Conservation (phyloP, 2,329 filamentous ascomycete genomes). For the Elsinoe necatrix region DNA sequence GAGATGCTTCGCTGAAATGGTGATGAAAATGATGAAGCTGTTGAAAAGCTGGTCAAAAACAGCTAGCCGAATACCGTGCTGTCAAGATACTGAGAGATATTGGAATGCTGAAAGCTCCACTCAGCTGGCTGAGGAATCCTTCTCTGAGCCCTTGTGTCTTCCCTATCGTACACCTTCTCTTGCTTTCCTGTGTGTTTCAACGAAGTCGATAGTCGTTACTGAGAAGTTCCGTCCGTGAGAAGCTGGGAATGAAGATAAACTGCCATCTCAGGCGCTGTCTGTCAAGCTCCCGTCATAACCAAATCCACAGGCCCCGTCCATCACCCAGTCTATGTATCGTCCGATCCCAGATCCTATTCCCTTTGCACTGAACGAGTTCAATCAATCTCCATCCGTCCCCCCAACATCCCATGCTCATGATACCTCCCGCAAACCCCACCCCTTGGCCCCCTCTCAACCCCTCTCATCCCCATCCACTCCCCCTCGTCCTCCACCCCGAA, state of each 20-base stretch:
- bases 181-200: background rate
- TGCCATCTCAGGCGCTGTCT: background rate
- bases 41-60: background rate
- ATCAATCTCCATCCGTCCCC: background rate
- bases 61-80: background rate
- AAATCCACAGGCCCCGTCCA: background rate
- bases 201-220: background rate
- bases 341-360: no score
- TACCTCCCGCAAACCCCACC: constrained; percentile 30
- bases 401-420: constrained; percentile 28
- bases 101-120: background rate
- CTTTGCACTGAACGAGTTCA: background rate
- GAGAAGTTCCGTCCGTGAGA: background rate
- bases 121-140: background rate
- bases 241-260: background rate
- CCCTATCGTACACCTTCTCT: background rate
- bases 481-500: constrained; percentile 1
- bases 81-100: background rate
- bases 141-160: background rate
- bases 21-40: background rate
- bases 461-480: constrained; percentile 1
- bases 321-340: background rate
- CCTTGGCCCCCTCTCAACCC: constrained; percentile 22
- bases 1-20: background rate
- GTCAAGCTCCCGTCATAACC: no score